These are phyloP conservation scores for Aspergillus aculeatinus DNA, from an alignment of 2,329 filamentous ascomycete species.

Conservation along the genomic window DNA sequence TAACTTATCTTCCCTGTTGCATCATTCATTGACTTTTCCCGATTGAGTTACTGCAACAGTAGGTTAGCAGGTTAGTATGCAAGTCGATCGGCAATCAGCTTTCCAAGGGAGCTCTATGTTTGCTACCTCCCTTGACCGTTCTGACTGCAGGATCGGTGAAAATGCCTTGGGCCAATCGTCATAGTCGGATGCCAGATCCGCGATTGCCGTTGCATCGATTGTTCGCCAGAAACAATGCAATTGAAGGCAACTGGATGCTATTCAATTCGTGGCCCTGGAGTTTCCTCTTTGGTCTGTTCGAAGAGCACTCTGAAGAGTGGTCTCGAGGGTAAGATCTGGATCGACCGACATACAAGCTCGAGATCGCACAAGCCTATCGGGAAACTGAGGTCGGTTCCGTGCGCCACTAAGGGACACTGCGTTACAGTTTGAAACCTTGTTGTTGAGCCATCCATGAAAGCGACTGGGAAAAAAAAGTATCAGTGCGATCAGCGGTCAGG, in stretches of 20 bases:
- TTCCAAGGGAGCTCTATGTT: conserved; percentile 12
- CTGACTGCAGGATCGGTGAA: conserved; percentile 9
- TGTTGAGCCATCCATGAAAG: not conserved
- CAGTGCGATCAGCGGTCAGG: conserved; percentile 15
- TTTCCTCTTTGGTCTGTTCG: not conserved
- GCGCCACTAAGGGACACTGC: not conserved
- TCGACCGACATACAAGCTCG: not conserved
- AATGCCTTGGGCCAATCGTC: not conserved
- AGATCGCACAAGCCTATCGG: not conserved
- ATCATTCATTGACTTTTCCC: not conserved
- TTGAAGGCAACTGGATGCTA: not conserved
- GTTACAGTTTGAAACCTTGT: conserved; percentile 6
- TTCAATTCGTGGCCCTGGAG: not conserved
- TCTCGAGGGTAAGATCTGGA: not conserved
- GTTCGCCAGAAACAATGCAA: not conserved
- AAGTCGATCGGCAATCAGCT: not conserved
- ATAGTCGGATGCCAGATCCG: conserved; percentile 1
- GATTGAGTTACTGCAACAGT: not conserved
- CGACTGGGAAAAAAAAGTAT: not conserved
- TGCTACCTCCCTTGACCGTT: conserved; percentile 5
- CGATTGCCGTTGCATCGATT: not conserved
- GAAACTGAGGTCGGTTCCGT: not conserved
- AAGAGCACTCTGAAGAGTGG: not conserved
- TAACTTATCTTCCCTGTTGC: not conserved
- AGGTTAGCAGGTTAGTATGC: not conserved